Evolutionary conservation across 2,329 filamentous ascomycete species (phyloP).

Genomic region (Botryotinia convoluta): DNA sequence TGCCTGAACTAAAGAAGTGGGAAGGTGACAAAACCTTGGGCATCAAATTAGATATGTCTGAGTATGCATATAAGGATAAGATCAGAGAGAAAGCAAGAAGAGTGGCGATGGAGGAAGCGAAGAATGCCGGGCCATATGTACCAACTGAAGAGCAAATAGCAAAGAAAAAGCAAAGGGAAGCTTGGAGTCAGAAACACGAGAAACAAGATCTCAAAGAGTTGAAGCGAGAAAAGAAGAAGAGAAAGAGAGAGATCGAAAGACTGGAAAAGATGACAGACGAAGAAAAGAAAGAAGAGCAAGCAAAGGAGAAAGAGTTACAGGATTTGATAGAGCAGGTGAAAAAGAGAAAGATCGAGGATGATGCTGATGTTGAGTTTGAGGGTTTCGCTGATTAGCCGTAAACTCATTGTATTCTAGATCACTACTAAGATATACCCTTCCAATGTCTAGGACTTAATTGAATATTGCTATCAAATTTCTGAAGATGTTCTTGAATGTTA

Average conservation of each 20-base stretch:
- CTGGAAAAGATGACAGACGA: constrained; percentile 66
- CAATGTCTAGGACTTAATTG: neutral
- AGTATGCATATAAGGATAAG: constrained; percentile 70
- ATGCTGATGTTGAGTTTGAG: constrained; percentile 39
- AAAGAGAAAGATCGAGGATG: constrained; percentile 43
- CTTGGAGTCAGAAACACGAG: constrained; percentile 72
- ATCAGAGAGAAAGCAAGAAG: constrained; percentile 63
- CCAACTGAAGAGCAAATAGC: constrained; percentile 46
- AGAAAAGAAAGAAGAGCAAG: constrained; percentile 58
- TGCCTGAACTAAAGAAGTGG: constrained; percentile 83
- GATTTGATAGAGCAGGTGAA: constrained; percentile 64
- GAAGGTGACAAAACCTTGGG: constrained; percentile 64
- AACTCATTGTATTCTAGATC: constrained; percentile 36
- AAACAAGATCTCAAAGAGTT: constrained; percentile 60
- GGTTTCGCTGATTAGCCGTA: constrained; percentile 36
- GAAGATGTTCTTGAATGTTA: neutral
- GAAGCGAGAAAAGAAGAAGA: constrained; percentile 62
- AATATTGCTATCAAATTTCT: neutral
- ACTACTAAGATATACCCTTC: neutral
- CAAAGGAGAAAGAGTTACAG: constrained; percentile 60
- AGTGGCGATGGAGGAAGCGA: constrained; percentile 52
- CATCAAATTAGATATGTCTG: constrained; percentile 63
- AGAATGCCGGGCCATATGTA: constrained; percentile 42
- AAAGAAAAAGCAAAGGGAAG: constrained; percentile 61
- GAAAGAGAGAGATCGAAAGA: constrained; percentile 61